Evolutionary conservation across 805 yeast species (phyloP).

Genomic region (Starmera dryadoides): DNA sequence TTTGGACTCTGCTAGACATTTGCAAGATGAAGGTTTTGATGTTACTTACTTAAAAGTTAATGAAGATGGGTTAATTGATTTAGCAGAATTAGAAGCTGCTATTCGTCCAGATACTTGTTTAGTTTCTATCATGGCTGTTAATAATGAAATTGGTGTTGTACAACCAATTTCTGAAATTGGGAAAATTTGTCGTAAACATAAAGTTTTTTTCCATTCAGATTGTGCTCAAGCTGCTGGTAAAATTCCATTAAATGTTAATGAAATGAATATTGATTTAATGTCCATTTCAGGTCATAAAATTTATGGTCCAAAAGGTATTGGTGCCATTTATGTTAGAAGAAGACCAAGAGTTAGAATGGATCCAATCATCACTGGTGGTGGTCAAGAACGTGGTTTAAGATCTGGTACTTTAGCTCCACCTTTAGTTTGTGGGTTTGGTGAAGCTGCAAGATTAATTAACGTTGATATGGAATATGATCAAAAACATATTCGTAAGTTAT

Average conservation of each 20-base stretch:
- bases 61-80: constrained; percentile 68
- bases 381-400: constrained; percentile 97
- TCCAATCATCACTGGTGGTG: constrained; percentile 95
- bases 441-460: constrained; percentile 82
- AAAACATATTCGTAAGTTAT: constrained; percentile 60
- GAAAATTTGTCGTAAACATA: constrained; percentile 71
- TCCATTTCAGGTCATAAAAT: constrained; percentile 94
- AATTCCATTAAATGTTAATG: constrained; percentile 86
- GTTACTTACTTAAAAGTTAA: constrained; percentile 88
- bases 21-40: constrained; percentile 96
- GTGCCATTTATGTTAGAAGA: constrained; percentile 92
- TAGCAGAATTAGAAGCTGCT: constrained; percentile 72
- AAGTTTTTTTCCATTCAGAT: constrained; percentile 95
- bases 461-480: constrained; percentile 70
- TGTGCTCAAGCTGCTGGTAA: constrained; percentile 98
- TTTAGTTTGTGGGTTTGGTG: constrained; percentile 91
- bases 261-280: constrained; percentile 85
- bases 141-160: constrained; percentile 95
- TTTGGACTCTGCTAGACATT: constrained; percentile 88
- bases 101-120: constrained; percentile 87
- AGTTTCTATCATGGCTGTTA: constrained; percentile 94
- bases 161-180: constrained; percentile 97
- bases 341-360: constrained; percentile 97
- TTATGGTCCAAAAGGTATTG: constrained; percentile 97
- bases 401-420: constrained; percentile 98